Evolutionary conservation across 2,329 filamentous ascomycete genomes (phyloP), one percentile per base, ranked within the genome.

Genomic region (Fusarium sp.): DNA sequence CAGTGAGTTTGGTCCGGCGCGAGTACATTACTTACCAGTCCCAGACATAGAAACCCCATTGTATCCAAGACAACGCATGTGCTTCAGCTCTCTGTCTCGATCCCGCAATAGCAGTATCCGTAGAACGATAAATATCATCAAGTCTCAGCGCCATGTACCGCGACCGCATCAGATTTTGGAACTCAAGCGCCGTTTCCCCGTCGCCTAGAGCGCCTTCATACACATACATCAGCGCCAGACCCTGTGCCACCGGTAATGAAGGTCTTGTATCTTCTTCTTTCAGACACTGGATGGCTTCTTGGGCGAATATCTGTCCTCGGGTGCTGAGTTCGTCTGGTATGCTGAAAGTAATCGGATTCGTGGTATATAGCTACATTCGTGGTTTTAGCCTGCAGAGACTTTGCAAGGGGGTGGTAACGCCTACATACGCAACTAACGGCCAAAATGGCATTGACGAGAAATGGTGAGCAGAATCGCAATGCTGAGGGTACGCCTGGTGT

Each of bases 391-490:
- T 18, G 28, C 5, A 24, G 24, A 11, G 22, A 11, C 9, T 34
- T n/a, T 4, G 8, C n/a, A 45, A 10, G 12, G 6, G 10, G n/a
- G 15, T 11, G 41, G 7, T 10, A 36, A 36, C 26, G 66, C 47
- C 47, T 59, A 67, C 71, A 67, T 66, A 73, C 71, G 34, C 71
- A 73, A 28, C 71, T 67, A n/a, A 73, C 66, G 30, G 71, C 70
- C 41, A 73, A 62, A 24, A 73, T n/a, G 18, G 70, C 71, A 58
- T 73, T 73, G n/a, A 70, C 61, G 8, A 73, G 66, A 54, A 73
- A 73, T 20, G 70, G 66, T 8, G 71, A 73, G 41, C 71, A 73
- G 45, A 73, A 73, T n/a, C 59, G 47, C 4, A 73, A 52, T 15
- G 56, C 41, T 28, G 45, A 45, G n/a, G 70, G 42, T 12, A 41